Conservation (phyloP, 1,139 yeast species). For the Suhomyces panamericanus region DNA sequence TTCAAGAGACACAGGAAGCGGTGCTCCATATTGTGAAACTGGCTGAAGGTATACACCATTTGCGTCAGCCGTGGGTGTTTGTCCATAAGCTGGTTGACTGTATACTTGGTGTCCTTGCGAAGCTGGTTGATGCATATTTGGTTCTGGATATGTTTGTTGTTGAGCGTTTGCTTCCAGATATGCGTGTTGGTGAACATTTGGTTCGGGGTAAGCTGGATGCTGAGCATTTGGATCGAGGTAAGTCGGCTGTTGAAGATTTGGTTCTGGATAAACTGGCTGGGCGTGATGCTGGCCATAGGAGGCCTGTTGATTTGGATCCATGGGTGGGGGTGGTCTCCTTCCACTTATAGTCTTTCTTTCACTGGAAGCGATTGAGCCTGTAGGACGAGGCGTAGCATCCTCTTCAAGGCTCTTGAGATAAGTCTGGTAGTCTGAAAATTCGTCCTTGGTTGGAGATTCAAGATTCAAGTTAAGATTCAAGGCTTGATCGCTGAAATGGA, state of each 20-base stretch:
- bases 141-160: slow-evolving; percentile 1
- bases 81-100: not conserved
- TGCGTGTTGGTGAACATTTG: not conserved
- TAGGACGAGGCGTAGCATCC: not conserved
- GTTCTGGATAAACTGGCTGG: not conserved
- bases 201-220: not conserved
- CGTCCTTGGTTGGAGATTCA: slow-evolving; percentile 10
- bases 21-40: slow-evolving; percentile 3
- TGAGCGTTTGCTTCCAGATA: not conserved
- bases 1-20: slow-evolving; percentile 1
- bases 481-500: slow-evolving; percentile 16
- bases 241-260: not conserved
- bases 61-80: not conserved
- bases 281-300: not conserved
- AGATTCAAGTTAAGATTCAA: slow-evolving; percentile 13
- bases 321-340: slow-evolving; percentile 21
- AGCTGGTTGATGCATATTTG: not conserved
- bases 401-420: slow-evolving; percentile 16
- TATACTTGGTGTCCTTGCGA: not conserved
- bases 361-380: not conserved
- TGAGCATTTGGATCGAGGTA: not conserved
- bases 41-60: not conserved
- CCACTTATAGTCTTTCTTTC: slow-evolving; percentile 6
- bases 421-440: slow-evolving; percentile 15
- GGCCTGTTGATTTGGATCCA: slow-evolving; percentile 9